Percentiles rank a stretch among this genome's conserved stretches.
Conservation (phyloP, 371 early-diverging fungal genomes). For the Mortierella sp. region DNA sequence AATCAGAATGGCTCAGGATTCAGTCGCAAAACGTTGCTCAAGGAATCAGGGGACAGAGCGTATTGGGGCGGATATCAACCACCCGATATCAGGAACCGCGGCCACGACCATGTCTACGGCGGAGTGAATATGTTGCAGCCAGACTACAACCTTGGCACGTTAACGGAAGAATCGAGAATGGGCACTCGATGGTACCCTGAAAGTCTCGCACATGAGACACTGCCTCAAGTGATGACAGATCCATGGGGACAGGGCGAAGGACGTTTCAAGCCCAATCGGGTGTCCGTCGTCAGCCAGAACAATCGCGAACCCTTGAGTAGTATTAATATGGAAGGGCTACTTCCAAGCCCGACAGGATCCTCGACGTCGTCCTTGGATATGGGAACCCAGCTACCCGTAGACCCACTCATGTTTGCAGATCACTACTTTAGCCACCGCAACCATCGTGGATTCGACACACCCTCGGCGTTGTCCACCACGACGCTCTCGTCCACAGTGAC, state of each 20-base stretch:
- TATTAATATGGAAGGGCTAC: constrained; percentile 10
- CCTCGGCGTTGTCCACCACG: constrained; percentile 14
- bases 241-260: constrained; percentile 12
- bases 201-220: constrained; percentile 2
- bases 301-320: background rate
- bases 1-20: constrained; percentile 13
- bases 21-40: constrained; percentile 10
- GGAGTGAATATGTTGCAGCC: background rate
- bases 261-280: background rate
- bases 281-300: background rate
- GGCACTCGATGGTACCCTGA: constrained; percentile 17
- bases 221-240: background rate
- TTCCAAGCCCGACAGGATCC: constrained; percentile 25
- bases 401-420: constrained; percentile 42
- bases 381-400: constrained; percentile 17
- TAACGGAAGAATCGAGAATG: constrained; percentile 4
- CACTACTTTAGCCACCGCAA: constrained; percentile 41
- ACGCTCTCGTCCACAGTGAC: background rate
- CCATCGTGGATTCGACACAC: constrained; percentile 37
- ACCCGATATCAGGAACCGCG: constrained; percentile 2
- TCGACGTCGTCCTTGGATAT: constrained; percentile 24
- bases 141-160: background rate
- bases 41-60: constrained; percentile 17
- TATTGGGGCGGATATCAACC: constrained; percentile 23
- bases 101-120: constrained; percentile 1